Evolutionary conservation across 495 filamentous ascomycete genomes (phyloP).

Genomic region (Penicillium cosmopolitanum): DNA sequence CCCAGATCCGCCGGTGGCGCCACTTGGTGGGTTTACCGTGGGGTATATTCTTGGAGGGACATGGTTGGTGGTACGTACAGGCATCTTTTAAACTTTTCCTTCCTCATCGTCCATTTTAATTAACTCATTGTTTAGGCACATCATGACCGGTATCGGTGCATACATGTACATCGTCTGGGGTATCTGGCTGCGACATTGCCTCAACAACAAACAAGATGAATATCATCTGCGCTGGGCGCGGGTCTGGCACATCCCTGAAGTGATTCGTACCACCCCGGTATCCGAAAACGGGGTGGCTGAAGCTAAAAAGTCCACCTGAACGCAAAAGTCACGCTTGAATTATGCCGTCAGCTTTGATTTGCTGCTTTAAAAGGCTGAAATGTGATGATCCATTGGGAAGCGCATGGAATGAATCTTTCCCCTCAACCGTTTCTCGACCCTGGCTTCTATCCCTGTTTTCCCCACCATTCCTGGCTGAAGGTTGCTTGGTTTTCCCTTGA

Average conservation of each 20-base stretch:
- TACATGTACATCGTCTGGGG: constrained; percentile 88
- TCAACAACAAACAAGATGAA: constrained; percentile 76
- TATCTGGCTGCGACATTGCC: constrained; percentile 80
- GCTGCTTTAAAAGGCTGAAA: background rate
- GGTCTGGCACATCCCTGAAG: constrained; percentile 66
- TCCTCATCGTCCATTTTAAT: background rate
- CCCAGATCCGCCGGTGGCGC: constrained; percentile 69
- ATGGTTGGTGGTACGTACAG: constrained; percentile 91
- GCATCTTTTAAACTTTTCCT: background rate
- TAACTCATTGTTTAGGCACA: constrained; percentile 52
- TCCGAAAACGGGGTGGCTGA: constrained; percentile 34
- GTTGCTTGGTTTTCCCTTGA: constrained; percentile 1
- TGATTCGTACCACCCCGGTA: constrained; percentile 47
- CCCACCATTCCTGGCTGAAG: background rate
- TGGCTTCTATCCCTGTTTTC: background rate
- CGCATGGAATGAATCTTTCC: too few species aligned
- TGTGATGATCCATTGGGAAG: too few species aligned
- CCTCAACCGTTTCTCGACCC: background rate
- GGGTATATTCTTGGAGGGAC: constrained; percentile 87
- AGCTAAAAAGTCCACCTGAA: constrained; percentile 48
- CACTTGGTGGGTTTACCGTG: constrained; percentile 80
- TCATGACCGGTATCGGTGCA: constrained; percentile 69
- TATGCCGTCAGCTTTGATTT: constrained; percentile 7
- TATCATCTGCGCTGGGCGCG: constrained; percentile 76
- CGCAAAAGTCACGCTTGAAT: background rate